Evolutionary conservation across 73 alveolate genomes (phyloP), one percentile per base, ranked within the genome.

Genomic region (Breviolum minutum): DNA sequence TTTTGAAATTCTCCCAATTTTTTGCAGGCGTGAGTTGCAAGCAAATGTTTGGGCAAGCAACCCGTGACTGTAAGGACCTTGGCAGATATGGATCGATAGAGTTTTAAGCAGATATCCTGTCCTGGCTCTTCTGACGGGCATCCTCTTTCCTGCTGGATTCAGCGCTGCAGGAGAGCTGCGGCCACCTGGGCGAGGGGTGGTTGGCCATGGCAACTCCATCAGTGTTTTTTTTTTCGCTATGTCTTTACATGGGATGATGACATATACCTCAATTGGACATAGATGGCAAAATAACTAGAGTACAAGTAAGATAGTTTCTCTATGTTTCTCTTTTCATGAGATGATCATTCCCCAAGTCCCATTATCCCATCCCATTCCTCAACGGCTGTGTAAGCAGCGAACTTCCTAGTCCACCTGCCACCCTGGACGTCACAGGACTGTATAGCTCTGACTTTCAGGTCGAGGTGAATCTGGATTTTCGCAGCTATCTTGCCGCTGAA

Each of bases 11-110:
- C 0, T 40, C 54, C 54, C 54, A 3, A 40, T 2, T 40, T 2
- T 40, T 0, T 2, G 54, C 54, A 40, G 54, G 54, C 3, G 54
- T 3, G 54, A 40, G 54, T 40, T 40, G 54, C 54, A 40, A 40
- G 54, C 54, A 82, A 2, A 62, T 32, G 63, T 82, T 30, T 82
- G 40, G 11, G 32, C 24, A 32, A 6, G 3, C 71, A 32, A 54
- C 29, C 29, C 93, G 40, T 54, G 83, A 12, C 22, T 79, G 24
- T 9, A 9, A 88, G 95, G 95, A 30, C 95, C 95, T 26, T 88
- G 95, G 95, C 95, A 88, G 73, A 69, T 88, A 69, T 88, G 95
- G 95, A 85, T 88, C 69, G 95, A 88, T 61, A 63, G 63, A 29
- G 66, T 88, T 69, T 71, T 88, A 20, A 88, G 69, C 29, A 40